Evolutionary conservation across 2,329 filamentous ascomycete genomes (phyloP).

Genomic region (Exophiala aquamarina): DNA sequence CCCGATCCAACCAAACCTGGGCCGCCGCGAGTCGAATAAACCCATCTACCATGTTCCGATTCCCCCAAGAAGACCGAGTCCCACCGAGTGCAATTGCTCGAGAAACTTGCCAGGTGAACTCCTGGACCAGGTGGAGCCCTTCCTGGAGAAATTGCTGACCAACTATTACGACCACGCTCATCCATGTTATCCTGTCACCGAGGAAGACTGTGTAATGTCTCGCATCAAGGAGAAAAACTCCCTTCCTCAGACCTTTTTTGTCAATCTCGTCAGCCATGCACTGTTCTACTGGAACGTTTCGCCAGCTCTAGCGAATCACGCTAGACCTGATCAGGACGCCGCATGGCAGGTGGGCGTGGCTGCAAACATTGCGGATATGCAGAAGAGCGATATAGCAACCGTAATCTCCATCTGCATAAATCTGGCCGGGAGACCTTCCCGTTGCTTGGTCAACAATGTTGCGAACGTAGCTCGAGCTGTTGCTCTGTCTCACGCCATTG

Average conservation of each 20-base stretch:
- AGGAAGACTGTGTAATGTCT: conserved; percentile 54
- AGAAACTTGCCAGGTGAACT: conserved; percentile 56
- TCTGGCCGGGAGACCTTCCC: conserved; percentile 55
- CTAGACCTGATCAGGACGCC: conserved; percentile 59
- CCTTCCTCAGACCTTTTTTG: conserved; percentile 56
- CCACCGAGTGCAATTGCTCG: conserved; percentile 42
- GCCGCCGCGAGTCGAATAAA: conserved; percentile 35
- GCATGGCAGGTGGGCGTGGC: conserved; percentile 63
- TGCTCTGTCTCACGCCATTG: conserved; percentile 56
- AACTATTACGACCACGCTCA: conserved; percentile 58
- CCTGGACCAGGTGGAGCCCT: conserved; percentile 59
- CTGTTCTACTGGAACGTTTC: conserved; percentile 59
- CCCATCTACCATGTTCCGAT: conserved; percentile 44
- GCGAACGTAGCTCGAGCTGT: conserved; percentile 55
- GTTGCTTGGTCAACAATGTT: conserved; percentile 41
- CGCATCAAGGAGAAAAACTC: conserved; percentile 51
- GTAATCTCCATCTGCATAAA: conserved; percentile 60
- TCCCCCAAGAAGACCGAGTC: conserved; percentile 33
- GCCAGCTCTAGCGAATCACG: conserved; percentile 43
- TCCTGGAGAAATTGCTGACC: conserved; percentile 51
- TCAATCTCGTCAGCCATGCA: conserved; percentile 59
- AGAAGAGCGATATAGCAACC: conserved; percentile 59
- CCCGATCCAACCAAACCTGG: conserved; percentile 30
- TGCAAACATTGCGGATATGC: conserved; percentile 57
- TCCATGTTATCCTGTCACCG: conserved; percentile 61